Base-by-base conservation (phyloP, 1,284 basidiomycete species). In the Ceratobasidium sp. region DNA sequence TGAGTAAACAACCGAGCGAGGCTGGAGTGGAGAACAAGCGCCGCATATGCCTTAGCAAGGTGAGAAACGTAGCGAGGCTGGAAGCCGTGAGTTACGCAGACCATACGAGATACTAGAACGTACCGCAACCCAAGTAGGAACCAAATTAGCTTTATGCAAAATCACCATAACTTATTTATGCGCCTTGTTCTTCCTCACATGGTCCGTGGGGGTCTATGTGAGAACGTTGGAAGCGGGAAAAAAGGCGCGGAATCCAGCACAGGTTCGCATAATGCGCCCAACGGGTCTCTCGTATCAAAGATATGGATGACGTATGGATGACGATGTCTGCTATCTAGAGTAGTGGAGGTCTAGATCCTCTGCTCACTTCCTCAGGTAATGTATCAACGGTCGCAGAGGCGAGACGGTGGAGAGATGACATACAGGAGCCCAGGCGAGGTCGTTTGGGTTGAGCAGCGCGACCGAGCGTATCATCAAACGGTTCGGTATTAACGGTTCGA, bases 61-160 rank as follows among this genome's bases (percentile, higher is more conserved):
- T 98, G 93, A 87, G 98, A 95, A 82, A 99, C 95, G 88, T 98
- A 98, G 68, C 97, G 94, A 79, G 97, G 96, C 96, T 98, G 73
- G 26, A 68, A 6, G 6, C 73, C 76, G 59, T 38, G 33, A 40
- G n/a, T 66, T 2, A 2, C 17, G 42, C 33, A 33, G 4, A 81
- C n/a, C 52, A 23, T 46, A 40, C n/a, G 69, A 20, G 48, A 54
- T n/a, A 73, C 44, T 52, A 10, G 62, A 50, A 90, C 95, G 87
- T 86, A 98, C 97, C 44, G 97, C 98, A 61, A 98, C 97, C 97
- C 97, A 99, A 81, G 96, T 98, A 6, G 97, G 98, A 9, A 99
- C 97, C 68, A 99, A 87, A 86, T 99, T 98, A 83, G 97, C 98
- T 88, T 99, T 99, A 89, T 99, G 99, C 82, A 99, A 91, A 67